Evolutionary conservation across 768 basidiomycete species (phyloP).

Genomic region (Boletus sp.): DNA sequence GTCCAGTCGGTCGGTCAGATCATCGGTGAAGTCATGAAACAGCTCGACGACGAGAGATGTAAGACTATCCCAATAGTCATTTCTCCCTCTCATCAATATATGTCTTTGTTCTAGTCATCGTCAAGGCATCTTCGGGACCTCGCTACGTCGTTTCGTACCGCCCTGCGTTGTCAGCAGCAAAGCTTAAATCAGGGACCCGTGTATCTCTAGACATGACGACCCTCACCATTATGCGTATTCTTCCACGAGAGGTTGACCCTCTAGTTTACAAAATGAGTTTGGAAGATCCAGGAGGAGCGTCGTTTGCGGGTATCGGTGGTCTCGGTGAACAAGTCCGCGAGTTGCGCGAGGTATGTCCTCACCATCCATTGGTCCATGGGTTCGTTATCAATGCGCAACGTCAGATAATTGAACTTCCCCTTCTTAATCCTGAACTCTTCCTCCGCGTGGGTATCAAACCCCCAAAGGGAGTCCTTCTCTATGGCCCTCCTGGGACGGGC

Average conservation of each 20-base stretch:
- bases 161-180: conserved; percentile 83
- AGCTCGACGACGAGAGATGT: conserved; percentile 97
- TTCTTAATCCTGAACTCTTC: conserved; percentile 94
- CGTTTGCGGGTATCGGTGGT: conserved; percentile 97
- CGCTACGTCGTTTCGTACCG: conserved; percentile 98
- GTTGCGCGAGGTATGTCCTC: conserved; percentile 73
- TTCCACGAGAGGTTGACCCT: conserved; percentile 97
- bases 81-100: background rate
- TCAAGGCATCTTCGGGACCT: conserved; percentile 97
- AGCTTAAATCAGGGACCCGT: conserved; percentile 91
- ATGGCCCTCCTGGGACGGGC: conserved; percentile 95
- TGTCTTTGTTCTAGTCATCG: conserved; percentile 65
- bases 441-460: conserved; percentile 94
- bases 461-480: conserved; percentile 93
- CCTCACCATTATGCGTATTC: conserved; percentile 96
- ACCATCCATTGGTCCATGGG: background rate
- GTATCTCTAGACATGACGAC: conserved; percentile 99
- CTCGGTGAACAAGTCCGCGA: conserved; percentile 95
- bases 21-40: conserved; percentile 98
- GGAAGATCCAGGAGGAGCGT: conserved; percentile 93
- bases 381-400: background rate
- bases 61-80: conserved; percentile 30
- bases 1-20: conserved; percentile 99
- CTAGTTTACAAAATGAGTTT: conserved; percentile 99
- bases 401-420: conserved; percentile 92